Conservation (phyloP, 257 asterid genomes). For the Plectranthus barbatus region DNA sequence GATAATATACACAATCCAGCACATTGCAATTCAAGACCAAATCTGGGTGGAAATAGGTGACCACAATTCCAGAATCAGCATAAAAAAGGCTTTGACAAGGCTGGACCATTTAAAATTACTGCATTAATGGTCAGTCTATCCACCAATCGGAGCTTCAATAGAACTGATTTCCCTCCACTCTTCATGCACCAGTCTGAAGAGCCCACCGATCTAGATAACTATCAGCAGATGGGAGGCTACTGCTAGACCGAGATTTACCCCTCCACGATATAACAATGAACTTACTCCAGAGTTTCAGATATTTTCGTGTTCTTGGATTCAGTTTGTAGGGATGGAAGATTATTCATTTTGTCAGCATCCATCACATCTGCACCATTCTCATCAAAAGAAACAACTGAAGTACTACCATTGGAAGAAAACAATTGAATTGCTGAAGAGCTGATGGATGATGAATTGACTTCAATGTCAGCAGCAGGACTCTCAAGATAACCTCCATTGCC, state of each 20-base stretch:
- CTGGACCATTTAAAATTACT: neutral
- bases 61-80: neutral
- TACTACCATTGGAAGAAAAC: constrained; percentile 12
- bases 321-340: constrained; percentile 13
- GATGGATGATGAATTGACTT: constrained; percentile 28
- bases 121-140: neutral
- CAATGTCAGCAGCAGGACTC: constrained; percentile 25
- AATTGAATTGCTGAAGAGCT: constrained; percentile 15
- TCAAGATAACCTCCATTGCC: constrained; percentile 7
- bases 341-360: constrained; percentile 14
- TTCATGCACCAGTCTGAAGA: neutral
- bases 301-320: constrained; percentile 14
- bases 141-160: neutral
- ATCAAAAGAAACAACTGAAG: constrained; percentile 10
- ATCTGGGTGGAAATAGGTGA: neutral
- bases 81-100: neutral
- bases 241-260: constrained; percentile 10
- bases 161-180: constrained; percentile 1
- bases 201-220: constrained; percentile 8
- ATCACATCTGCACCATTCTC: constrained; percentile 18
- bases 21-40: neutral
- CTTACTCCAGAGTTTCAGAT: constrained; percentile 15
- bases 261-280: constrained; percentile 4
- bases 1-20: no score
- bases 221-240: neutral